Percentiles rank a stretch among this genome's conserved stretches.
These are phyloP conservation scores for Stagonosporopsis vannaccii DNA, from an alignment of 2,329 filamentous ascomycete species.

Conservation along the genomic window DNA sequence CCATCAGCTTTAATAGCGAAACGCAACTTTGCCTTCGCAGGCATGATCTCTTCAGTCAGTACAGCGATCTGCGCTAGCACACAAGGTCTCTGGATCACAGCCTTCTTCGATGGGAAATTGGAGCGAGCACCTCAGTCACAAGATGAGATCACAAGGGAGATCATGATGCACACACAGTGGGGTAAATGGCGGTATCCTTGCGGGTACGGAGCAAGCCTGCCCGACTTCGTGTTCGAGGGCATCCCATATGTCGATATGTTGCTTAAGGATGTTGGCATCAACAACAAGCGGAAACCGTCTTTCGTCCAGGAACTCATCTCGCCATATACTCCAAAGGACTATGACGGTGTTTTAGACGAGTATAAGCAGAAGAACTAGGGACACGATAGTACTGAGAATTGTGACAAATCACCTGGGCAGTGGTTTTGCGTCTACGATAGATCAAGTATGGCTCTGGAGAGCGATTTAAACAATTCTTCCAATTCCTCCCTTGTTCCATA, in stretches of 20 bases:
- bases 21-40: slow-evolving; percentile 26
- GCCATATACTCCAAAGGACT: slow-evolving; percentile 33
- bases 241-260: slow-evolving; percentile 75
- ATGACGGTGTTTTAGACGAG: slow-evolving; percentile 34
- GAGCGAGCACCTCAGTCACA: slow-evolving; percentile 21
- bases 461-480: too few relatives aligned
- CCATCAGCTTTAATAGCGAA: slow-evolving; percentile 31
- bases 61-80: slow-evolving; percentile 48
- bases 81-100: slow-evolving; percentile 59
- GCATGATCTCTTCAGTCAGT: slow-evolving; percentile 46
- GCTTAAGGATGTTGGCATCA: slow-evolving; percentile 18
- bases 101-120: slow-evolving; percentile 67
- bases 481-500: too few relatives aligned
- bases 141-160: slow-evolving; percentile 32
- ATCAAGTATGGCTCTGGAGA: background rate
- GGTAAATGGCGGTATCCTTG: slow-evolving; percentile 59
- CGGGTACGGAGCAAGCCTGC: slow-evolving; percentile 68
- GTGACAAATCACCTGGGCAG: background rate
- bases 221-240: slow-evolving; percentile 78
- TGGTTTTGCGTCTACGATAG: background rate
- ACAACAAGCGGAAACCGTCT: slow-evolving; percentile 11
- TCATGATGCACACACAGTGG: slow-evolving; percentile 71
- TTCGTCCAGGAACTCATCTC: slow-evolving; percentile 28
- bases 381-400: background rate
- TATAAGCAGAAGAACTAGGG: slow-evolving; percentile 12